Percentiles rank a stretch among this genome's conserved stretches.
Conservation (phyloP, 495 filamentous ascomycete species). For the Neurospora sp. region DNA sequence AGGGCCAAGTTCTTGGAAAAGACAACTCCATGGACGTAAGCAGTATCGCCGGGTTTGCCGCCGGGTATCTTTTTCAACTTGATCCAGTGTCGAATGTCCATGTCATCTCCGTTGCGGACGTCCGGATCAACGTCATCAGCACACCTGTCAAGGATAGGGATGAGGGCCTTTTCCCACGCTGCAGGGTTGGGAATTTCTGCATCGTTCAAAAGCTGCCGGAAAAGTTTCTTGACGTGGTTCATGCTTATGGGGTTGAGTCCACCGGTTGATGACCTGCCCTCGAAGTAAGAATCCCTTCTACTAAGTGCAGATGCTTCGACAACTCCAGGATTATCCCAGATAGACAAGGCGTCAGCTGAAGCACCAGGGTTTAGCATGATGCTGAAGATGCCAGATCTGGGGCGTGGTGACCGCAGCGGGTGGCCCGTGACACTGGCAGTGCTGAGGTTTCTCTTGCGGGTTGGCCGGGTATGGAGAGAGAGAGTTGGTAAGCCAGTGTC, state of each 20-base stretch:
- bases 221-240: constrained; percentile 74
- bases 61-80: constrained; percentile 95
- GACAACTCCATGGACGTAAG: constrained; percentile 89
- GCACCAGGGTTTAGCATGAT: constrained; percentile 19
- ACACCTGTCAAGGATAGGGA: constrained; percentile 84
- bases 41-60: constrained; percentile 79
- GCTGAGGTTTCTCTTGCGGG: constrained; percentile 68
- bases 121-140: constrained; percentile 93
- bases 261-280: constrained; percentile 58
- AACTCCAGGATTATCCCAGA: constrained; percentile 24
- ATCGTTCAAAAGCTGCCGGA: constrained; percentile 76
- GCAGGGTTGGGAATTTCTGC: constrained; percentile 56
- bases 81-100: constrained; percentile 97
- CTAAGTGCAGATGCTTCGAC: constrained; percentile 50
- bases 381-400: constrained; percentile 33
- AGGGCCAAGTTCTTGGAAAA: constrained; percentile 95
- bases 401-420: constrained; percentile 57
- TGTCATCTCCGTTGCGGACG: constrained; percentile 79
- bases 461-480: constrained; percentile 47
- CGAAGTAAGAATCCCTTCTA: constrained; percentile 77
- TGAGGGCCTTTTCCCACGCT: constrained; percentile 83
- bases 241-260: constrained; percentile 82
- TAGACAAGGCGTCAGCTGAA: constrained; percentile 32
- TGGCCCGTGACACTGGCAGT: constrained; percentile 58
- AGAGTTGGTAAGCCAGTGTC: constrained; percentile 25